A percentile compares a stretch with the other conserved stretches of the same genome.
phyloP scores from a whole-genome alignment of 2,329 filamentous ascomycete species.

The Plenodomus biglobosus region DNA sequence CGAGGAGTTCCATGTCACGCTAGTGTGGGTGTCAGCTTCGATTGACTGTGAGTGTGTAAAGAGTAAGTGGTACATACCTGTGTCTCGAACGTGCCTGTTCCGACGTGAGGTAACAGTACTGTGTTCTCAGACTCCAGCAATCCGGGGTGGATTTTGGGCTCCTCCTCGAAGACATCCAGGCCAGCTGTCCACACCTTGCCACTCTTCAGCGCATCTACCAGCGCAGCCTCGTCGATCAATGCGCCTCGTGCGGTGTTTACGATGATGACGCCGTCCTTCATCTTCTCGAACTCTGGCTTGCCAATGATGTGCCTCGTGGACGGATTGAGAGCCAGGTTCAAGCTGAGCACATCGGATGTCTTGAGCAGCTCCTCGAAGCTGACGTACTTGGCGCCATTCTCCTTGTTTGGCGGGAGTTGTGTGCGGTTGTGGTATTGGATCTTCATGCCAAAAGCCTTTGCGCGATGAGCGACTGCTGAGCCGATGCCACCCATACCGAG shows the following conservation, averaged over 20 bases:
- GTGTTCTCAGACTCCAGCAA: conserved; percentile 53
- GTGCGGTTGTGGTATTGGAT: conserved; percentile 62
- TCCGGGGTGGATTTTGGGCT: conserved; percentile 57
- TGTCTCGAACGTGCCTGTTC: conserved; percentile 62
- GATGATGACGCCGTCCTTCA: conserved; percentile 60
- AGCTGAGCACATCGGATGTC: conserved; percentile 57
- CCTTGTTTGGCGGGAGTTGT: conserved; percentile 41
- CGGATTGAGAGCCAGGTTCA: conserved; percentile 56
- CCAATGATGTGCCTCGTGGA: conserved; percentile 57
- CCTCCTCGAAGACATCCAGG: conserved; percentile 61
- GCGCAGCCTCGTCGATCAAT: conserved; percentile 58
- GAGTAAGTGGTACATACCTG: conserved; percentile 44
- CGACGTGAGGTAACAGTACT: conserved; percentile 62
- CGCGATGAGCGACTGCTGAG: conserved; percentile 51
- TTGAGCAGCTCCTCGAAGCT: conserved; percentile 58
- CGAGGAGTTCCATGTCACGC: conserved; percentile 62
- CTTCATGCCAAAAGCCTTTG: conserved; percentile 58
- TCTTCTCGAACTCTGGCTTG: conserved; percentile 53
- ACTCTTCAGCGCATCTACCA: conserved; percentile 56
- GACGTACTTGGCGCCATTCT: conserved; percentile 55
- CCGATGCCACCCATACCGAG: conserved; percentile 64
- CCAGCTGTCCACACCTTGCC: conserved; percentile 59
- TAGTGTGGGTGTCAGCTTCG: conserved; percentile 18
- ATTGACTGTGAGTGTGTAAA: not conserved
- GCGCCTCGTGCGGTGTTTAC: conserved; percentile 62